Conservation (phyloP, 768 basidiomycete species). For the Termitomyces bulborhizus region DNA sequence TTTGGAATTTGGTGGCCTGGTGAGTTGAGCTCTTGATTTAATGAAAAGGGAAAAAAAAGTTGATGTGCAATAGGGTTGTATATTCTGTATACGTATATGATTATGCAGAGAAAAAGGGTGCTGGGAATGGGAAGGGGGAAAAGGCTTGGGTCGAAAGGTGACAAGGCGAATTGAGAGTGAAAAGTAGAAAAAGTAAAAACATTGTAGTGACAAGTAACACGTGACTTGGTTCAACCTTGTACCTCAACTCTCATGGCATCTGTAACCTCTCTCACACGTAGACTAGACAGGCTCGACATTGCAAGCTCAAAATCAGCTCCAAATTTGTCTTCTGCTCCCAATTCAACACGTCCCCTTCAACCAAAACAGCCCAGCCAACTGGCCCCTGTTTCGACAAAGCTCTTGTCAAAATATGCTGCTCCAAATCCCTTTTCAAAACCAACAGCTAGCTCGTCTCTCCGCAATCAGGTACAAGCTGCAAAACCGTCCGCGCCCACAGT, state of each 20-base stretch:
- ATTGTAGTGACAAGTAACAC: background rate
- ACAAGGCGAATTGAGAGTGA: background rate
- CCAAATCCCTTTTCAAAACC: conserved; percentile 45
- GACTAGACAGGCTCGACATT: background rate
- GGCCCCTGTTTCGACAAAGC: conserved; percentile 28
- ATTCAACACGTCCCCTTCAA: background rate
- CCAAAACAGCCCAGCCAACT: background rate
- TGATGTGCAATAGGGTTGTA: conserved; percentile 32
- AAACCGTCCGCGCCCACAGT: conserved; percentile 18
- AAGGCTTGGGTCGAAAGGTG: conserved; percentile 2
- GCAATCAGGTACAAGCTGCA: conserved; percentile 24
- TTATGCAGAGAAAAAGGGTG: conserved; percentile 42
- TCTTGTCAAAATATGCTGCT: conserved; percentile 70
- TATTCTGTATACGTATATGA: conserved; percentile 50
- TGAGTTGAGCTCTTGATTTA: conserved; percentile 23
- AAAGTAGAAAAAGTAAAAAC: no score
- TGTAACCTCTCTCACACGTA: background rate
- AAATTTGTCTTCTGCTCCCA: background rate
- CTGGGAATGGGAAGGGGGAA: conserved; percentile 18
- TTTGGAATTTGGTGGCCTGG: conserved; percentile 89
- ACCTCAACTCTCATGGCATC: background rate
- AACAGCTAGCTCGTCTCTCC: conserved; percentile 36
- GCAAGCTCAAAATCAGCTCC: background rate
- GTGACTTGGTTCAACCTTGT: background rate
- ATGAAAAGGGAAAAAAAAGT: no score